phyloP scores from a whole-genome alignment of 805 yeast species.

The Pichia manshurica region DNA sequence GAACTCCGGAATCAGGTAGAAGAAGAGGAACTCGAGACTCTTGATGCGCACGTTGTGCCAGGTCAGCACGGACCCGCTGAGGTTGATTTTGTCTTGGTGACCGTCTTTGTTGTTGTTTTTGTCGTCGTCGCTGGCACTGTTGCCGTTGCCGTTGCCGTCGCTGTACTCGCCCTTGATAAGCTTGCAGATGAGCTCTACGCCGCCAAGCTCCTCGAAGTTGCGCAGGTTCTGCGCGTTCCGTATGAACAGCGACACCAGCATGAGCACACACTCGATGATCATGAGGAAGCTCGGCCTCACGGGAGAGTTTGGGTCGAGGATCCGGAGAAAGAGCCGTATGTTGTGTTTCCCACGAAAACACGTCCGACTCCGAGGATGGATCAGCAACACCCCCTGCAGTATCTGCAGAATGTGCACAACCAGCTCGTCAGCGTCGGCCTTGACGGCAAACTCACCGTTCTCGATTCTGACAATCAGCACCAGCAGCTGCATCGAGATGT shows the following conservation, averaged over 20 bases:
- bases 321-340: neutral
- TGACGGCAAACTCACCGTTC: neutral
- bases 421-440: neutral
- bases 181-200: neutral
- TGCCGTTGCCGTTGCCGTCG: neutral
- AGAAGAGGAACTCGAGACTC: slow-evolving; percentile 6
- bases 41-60: slow-evolving; percentile 4
- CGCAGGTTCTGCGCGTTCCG: neutral
- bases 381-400: slow-evolving; percentile 3
- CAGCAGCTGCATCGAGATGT: neutral
- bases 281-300: neutral
- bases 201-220: neutral
- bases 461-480: neutral
- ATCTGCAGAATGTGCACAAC: neutral
- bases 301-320: neutral
- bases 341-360: neutral
- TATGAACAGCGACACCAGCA: slow-evolving; percentile 2
- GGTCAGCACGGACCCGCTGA: neutral
- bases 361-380: slow-evolving; percentile 4
- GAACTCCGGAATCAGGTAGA: slow-evolving; percentile 1
- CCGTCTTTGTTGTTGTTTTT: too few species aligned
- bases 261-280: slow-evolving; percentile 2
- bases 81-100: neutral
- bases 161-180: neutral
- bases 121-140: neutral